Conservation (phyloP, 305 asterid species). For the Ruellia speciosa region DNA sequence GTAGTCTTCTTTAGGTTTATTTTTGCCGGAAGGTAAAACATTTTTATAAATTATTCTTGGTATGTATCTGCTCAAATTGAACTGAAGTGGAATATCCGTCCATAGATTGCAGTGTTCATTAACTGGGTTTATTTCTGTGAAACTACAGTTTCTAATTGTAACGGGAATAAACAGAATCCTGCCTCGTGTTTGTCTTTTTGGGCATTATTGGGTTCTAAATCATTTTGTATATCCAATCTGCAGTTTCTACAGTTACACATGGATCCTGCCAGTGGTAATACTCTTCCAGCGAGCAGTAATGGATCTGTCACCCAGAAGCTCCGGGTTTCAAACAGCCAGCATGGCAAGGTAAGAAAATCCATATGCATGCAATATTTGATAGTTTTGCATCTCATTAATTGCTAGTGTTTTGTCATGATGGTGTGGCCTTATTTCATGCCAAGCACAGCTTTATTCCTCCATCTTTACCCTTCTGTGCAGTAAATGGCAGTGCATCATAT, state of each 20-base stretch:
- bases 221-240: constrained; percentile 20
- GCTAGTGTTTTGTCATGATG: background rate
- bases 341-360: constrained; percentile 65
- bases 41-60: too few species aligned
- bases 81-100: too few species aligned
- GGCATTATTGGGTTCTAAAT: background rate
- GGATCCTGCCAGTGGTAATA: constrained; percentile 90
- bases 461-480: too few species aligned
- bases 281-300: constrained; percentile 58
- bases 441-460: too few species aligned
- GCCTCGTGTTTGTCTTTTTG: background rate
- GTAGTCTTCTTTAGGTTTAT: too few species aligned
- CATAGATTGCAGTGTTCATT: too few species aligned
- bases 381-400: background rate
- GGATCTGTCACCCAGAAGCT: constrained; percentile 69
- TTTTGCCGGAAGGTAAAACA: too few species aligned
- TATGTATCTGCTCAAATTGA: too few species aligned
- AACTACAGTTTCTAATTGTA: too few species aligned
- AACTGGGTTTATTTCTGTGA: too few species aligned
- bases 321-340: constrained; percentile 75
- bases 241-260: constrained; percentile 95
- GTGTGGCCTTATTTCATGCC: background rate
- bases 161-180: background rate
- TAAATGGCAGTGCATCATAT: too few species aligned
- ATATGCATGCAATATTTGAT: background rate